A percentile compares a stretch with the other conserved stretches of the same genome.
Conservation (phyloP, 352 stramenopile species). For the Pythium monospermum region DNA sequence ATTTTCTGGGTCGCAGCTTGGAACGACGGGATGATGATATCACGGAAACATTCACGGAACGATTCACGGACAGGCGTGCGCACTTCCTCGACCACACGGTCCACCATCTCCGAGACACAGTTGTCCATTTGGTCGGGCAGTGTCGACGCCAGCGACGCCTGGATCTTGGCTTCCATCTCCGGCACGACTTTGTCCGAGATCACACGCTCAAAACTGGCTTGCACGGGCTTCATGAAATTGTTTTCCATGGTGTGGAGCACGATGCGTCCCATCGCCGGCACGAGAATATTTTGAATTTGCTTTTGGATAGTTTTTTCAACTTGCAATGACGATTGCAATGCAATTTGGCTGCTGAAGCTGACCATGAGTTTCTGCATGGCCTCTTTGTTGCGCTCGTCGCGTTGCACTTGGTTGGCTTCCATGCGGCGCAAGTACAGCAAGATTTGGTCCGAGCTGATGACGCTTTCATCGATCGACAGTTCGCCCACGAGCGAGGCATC, state of each 20-base stretch:
- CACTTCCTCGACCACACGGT: conserved; percentile 74
- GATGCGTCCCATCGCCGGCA: conserved; percentile 81
- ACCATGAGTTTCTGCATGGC: conserved; percentile 60
- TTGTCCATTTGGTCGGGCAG: conserved; percentile 58
- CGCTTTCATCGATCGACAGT: conserved; percentile 62
- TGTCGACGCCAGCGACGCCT: conserved; percentile 47
- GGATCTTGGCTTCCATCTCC: conserved; percentile 68
- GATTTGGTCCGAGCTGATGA: conserved; percentile 51
- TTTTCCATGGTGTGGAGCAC: conserved; percentile 87
- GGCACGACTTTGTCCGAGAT: conserved; percentile 70
- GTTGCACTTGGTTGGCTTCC: conserved; percentile 59
- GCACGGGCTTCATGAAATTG: conserved; percentile 85
- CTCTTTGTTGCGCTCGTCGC: conserved; percentile 67
- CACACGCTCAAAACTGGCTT: conserved; percentile 71
- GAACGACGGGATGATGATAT: conserved; percentile 85
- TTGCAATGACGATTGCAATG: conserved; percentile 51
- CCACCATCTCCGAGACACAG: conserved; percentile 65
- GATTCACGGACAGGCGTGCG: conserved; percentile 75
- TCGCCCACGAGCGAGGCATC: conserved; percentile 66
- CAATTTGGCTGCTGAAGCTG: conserved; percentile 52
- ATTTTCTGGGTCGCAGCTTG: conserved; percentile 85
- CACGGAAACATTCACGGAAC: conserved; percentile 82
- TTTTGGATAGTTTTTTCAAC: conserved; percentile 83
- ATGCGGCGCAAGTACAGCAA: conserved; percentile 62
- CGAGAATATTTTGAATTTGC: conserved; percentile 74